Conservation (phyloP, 2,329 filamentous ascomycete species). For the Ceratocystis alfenasii region DNA sequence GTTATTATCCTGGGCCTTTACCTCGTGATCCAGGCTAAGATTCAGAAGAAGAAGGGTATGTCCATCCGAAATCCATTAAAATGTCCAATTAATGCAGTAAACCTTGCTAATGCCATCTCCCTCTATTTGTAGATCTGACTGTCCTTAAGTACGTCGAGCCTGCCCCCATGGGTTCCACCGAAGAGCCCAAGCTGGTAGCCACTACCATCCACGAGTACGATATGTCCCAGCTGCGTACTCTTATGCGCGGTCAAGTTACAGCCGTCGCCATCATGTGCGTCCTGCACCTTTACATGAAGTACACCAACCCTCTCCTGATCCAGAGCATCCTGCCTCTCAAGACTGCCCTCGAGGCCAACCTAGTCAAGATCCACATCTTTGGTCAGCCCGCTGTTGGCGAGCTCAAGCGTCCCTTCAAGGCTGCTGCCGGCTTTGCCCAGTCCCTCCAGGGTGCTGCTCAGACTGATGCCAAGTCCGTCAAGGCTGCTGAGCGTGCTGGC, state of each 20-base stretch:
- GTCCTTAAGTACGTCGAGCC: conserved; percentile 99
- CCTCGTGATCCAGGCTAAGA: conserved; percentile 69
- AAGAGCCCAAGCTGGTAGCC: conserved; percentile 91
- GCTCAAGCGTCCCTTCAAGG: conserved; percentile 93
- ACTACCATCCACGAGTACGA: conserved; percentile 97
- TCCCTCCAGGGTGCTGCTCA: conserved; percentile 63
- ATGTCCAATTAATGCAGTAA: not conserved
- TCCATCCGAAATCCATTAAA: not conserved
- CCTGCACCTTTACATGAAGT: conserved; percentile 99
- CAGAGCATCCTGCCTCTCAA: conserved; percentile 98
- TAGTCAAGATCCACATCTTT: conserved; percentile 89
- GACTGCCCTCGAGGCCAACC: conserved; percentile 85
- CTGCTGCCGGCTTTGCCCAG: conserved; percentile 67
- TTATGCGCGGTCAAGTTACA: conserved; percentile 88
- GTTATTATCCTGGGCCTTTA: conserved; percentile 75
- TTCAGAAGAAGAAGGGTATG: conserved; percentile 96
- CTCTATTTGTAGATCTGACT: conserved; percentile 60
- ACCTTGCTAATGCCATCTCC: conserved; percentile 18
- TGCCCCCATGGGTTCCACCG: conserved; percentile 78
- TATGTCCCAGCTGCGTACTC: conserved; percentile 63
- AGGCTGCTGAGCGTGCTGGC: conserved; percentile 64
- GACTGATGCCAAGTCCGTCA: conserved; percentile 84
- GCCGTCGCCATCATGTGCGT: conserved; percentile 95
- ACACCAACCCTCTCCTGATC: conserved; percentile 97
- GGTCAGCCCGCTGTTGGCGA: conserved; percentile 80